These are phyloP conservation scores for Phaffia australis DNA, from an alignment of 768 basidiomycete genomes.

Conservation along the genomic window DNA sequence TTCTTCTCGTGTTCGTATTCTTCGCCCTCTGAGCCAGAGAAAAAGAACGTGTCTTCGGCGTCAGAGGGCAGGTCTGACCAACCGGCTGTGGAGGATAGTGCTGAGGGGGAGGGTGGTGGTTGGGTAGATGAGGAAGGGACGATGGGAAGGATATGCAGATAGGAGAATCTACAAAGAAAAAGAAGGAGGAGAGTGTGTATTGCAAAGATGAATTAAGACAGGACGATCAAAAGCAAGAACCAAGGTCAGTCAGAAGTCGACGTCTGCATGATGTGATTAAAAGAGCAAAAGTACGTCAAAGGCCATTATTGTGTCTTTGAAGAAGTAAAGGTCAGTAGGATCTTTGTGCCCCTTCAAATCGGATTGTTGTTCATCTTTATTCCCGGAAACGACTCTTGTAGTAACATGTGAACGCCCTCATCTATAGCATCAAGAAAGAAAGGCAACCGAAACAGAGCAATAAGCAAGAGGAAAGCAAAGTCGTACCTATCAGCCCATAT, in stretches of 20 bases:
- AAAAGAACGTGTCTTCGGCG: slow-evolving; percentile 72
- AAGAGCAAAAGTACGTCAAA: slow-evolving; percentile 15
- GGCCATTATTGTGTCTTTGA: slow-evolving; percentile 7
- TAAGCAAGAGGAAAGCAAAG: no score
- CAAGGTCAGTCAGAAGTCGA: slow-evolving; percentile 4
- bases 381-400: slow-evolving; percentile 29
- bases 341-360: not conserved
- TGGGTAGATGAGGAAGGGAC: slow-evolving; percentile 35
- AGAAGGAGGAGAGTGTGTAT: not conserved
- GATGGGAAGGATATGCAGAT: slow-evolving; percentile 58
- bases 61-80: slow-evolving; percentile 83
- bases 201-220: not conserved
- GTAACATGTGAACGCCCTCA: no score
- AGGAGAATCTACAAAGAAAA: slow-evolving; percentile 54
- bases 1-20: slow-evolving; percentile 61
- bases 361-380: not conserved
- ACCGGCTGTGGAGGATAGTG: slow-evolving; percentile 42
- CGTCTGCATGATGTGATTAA: slow-evolving; percentile 25
- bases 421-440: not conserved
- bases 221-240: slow-evolving; percentile 2
- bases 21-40: slow-evolving; percentile 55
- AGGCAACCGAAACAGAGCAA: not conserved
- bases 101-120: slow-evolving; percentile 38
- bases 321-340: not conserved
- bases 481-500: slow-evolving; percentile 74